Evolutionary conservation across 495 filamentous ascomycete genomes (phyloP).

Genomic region (Penicillium samsonianum): DNA sequence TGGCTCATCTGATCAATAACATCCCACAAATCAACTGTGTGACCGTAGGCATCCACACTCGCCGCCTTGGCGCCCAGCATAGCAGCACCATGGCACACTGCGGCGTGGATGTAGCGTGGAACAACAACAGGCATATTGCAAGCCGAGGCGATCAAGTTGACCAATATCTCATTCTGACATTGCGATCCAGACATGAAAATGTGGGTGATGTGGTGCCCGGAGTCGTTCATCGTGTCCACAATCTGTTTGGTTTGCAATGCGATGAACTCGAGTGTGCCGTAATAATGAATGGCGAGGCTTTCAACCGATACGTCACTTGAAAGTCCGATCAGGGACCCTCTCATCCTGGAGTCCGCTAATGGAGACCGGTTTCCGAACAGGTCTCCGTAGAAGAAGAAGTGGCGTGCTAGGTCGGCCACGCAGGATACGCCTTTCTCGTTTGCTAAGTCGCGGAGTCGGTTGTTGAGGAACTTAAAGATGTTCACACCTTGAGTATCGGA

Average conservation of each 20-base stretch:
- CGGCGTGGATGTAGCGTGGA: slow-evolving; percentile 87
- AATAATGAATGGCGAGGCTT: slow-evolving; percentile 78
- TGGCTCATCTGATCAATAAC: slow-evolving; percentile 98
- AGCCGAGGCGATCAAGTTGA: slow-evolving; percentile 83
- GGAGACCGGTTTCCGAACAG: slow-evolving; percentile 87
- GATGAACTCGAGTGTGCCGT: slow-evolving; percentile 92
- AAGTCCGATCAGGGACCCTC: slow-evolving; percentile 74
- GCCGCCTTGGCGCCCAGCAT: slow-evolving; percentile 97
- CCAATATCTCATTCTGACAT: slow-evolving; percentile 90
- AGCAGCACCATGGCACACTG: slow-evolving; percentile 92
- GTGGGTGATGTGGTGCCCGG: slow-evolving; percentile 78
- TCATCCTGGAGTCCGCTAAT: slow-evolving; percentile 81
- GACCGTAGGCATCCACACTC: slow-evolving; percentile 68
- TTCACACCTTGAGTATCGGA: slow-evolving; percentile 67
- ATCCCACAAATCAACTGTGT: slow-evolving; percentile 82
- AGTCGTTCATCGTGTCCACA: slow-evolving; percentile 82
- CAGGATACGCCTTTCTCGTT: slow-evolving; percentile 59
- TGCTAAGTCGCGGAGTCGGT: slow-evolving; percentile 66
- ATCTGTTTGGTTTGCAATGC: slow-evolving; percentile 95
- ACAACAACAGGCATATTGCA: slow-evolving; percentile 90
- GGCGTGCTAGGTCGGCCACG: slow-evolving; percentile 71
- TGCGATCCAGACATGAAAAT: slow-evolving; percentile 99
- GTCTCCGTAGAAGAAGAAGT: slow-evolving; percentile 92
- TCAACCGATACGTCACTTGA: slow-evolving; percentile 73
- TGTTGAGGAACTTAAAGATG: slow-evolving; percentile 85